Percentiles rank a stretch among this genome's conserved stretches.
phyloP scores from a whole-genome alignment of 768 basidiomycete species.

The Pleurotus tuber-regium region DNA sequence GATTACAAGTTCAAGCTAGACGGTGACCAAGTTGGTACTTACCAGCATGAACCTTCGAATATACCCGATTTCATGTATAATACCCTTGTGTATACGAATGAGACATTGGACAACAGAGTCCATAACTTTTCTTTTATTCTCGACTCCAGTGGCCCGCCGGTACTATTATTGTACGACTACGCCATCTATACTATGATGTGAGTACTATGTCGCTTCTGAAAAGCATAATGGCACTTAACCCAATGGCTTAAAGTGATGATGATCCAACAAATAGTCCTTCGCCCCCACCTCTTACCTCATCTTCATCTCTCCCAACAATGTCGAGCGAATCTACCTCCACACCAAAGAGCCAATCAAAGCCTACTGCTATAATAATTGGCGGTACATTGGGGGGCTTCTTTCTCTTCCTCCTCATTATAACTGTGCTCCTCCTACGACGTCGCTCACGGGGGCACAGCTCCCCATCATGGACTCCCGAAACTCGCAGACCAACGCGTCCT shows the following conservation, averaged over 20 bases:
- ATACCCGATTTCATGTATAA: not conserved
- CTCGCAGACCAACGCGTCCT: too few relatives aligned
- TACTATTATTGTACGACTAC: conserved; percentile 3
- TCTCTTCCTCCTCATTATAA: not conserved
- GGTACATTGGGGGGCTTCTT: not conserved
- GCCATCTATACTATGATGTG: not conserved
- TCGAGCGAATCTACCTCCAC: too few relatives aligned
- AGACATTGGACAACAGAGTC: not conserved
- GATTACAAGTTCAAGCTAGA: not conserved
- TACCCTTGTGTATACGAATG: not conserved
- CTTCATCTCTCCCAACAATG: too few relatives aligned
- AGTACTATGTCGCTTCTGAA: too few relatives aligned
- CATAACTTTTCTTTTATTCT: not conserved
- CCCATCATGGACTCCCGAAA: too few relatives aligned
- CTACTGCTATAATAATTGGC: not conserved
- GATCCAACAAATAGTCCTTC: too few relatives aligned
- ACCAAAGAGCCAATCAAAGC: too few relatives aligned
- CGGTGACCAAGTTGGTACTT: not conserved
- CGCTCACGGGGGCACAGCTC: too few relatives aligned
- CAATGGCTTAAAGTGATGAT: too few relatives aligned
- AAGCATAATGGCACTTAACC: too few relatives aligned
- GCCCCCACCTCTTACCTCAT: too few relatives aligned
- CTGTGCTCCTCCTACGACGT: not conserved
- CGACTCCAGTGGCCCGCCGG: not conserved
- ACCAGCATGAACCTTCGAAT: not conserved